Base-by-base conservation (phyloP, 2,329 filamentous ascomycete species). In the Trichophyton benhamiae region DNA sequence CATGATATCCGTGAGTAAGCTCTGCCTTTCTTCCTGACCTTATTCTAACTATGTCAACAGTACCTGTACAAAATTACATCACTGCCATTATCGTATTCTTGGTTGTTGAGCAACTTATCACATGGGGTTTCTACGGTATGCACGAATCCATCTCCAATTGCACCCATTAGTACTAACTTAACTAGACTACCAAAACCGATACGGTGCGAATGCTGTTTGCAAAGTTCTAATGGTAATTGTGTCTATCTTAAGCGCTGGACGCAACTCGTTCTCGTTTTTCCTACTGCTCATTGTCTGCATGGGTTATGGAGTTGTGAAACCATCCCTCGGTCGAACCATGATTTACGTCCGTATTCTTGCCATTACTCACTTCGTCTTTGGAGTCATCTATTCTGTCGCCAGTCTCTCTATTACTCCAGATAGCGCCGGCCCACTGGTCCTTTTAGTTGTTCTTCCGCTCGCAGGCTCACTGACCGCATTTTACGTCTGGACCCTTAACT, bases 201-300 rank as follows among this genome's bases (percentile, higher is more conserved):
- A 96, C 70, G 94, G 94, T 46, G 84, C 89, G 60, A 96, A 91
- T 70, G 73, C 87, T 1, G 86, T 89, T 52, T 85, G 90, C 62
- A 96, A 95, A 72, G 87, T 87, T 4, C 80, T 97, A 61, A 87
- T 99, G 76, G 85, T 96, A 17, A 77, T 96, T 25, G 92, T 96
- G n/a, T 91, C 91, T 42, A 81, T 97, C 25, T 81, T 99, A 52
- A 97, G 96, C 71, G 94, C 94, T 3, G 91, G 87, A 61, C 84
- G 94, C 65, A 99, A 97, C 75, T 96, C 92, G 0, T 97, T 99
- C 73, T 96, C 92, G 0, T 99, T 99, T 80, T 99, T 99, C 80
- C 80, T 99, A 58, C 82, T 99, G 7, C 85, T 99, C 60, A 97
- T 99, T 67, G 94, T 99, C 36, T 99, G 94, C 75, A 99, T 99